phyloP scores from a whole-genome alignment of 768 basidiomycete species.

The Boletus vinaceobasis region DNA sequence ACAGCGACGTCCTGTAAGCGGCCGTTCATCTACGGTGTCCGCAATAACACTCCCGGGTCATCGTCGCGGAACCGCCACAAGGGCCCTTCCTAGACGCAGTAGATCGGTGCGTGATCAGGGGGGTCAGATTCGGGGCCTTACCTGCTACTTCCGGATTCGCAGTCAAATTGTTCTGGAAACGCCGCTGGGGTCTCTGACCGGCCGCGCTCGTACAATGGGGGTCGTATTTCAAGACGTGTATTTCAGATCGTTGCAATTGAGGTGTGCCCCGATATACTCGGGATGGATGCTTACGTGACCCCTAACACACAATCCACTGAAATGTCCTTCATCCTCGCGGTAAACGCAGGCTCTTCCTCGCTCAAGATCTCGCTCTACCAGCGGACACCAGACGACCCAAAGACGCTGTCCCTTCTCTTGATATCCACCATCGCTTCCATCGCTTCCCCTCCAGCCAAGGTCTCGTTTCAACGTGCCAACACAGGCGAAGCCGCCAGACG shows the following conservation, averaged over 20 bases:
- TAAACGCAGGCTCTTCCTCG: constrained; percentile 83
- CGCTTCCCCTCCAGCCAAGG: constrained; percentile 49
- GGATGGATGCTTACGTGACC: neutral
- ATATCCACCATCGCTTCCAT: constrained; percentile 57
- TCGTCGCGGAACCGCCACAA: constrained; percentile 29
- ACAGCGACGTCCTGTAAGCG: neutral
- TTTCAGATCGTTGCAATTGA: too few species aligned
- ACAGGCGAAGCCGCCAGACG: neutral
- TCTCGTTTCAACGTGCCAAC: constrained; percentile 38
- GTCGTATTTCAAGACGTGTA: too few species aligned
- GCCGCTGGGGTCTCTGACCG: too few species aligned
- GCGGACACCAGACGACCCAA: constrained; percentile 25
- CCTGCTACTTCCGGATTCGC: constrained; percentile 29
- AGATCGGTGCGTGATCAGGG: constrained; percentile 26
- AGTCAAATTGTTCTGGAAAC: constrained; percentile 24
- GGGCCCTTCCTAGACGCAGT: constrained; percentile 18
- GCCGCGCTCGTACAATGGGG: too few species aligned
- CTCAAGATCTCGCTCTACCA: constrained; percentile 76
- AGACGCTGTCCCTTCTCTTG: constrained; percentile 43
- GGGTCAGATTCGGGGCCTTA: constrained; percentile 21
- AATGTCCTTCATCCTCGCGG: constrained; percentile 55
- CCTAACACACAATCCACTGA: neutral
- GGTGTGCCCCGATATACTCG: too few species aligned
- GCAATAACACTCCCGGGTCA: constrained; percentile 20
- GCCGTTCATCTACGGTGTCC: constrained; percentile 23